Evolutionary conservation across 306 rosid species (phyloP), one percentile per base, ranked within the genome.

Genomic region (Senna siamea): DNA sequence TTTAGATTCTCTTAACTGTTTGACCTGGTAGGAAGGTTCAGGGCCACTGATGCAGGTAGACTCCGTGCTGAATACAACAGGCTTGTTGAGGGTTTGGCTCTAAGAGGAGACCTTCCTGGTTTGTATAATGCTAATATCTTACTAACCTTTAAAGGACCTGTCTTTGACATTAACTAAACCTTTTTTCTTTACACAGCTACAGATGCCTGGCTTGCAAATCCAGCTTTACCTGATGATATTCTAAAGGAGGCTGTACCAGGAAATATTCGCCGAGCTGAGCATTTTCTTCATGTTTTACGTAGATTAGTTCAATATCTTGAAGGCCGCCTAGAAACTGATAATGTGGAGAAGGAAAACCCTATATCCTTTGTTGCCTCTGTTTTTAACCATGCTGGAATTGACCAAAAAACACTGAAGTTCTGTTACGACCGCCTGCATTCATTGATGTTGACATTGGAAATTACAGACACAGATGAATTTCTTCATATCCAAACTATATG

Each of bases 201-300:
- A 2, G 96, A 93, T 78, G 76, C 78, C 69, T 93, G 97, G 96
- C 96, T 93, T 68, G 84, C 94, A 69, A 93, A 93, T 77, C 98
- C 98, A 26, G 96, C 96, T 47, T 79, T 93, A 76, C 98, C 98
- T 46, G 98, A 89, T 50, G 96, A 93, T 85, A 93, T 93, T 83
- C 66, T 90, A 72, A 89, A 90, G 81, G 98, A 93, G 88, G 98
- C 97, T 18, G 98, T 90, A 67, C 98, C 98, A 13, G 98, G 98
- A 79, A 93, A 93, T 84, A 93, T 93, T 74, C 96, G 98, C 13
- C 87, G 85, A 75, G 97, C 93, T 6, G 98, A 93, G 69, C 92
- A 89, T 83, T 93, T 93, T 75, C 34, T 93, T 80, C 96, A 84
- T 69, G 96, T 93, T 30, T 76, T 93, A 46, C 89, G 83, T 72